Conservation (phyloP, 352 stramenopile genomes). For the Globisporangium middletonii region DNA sequence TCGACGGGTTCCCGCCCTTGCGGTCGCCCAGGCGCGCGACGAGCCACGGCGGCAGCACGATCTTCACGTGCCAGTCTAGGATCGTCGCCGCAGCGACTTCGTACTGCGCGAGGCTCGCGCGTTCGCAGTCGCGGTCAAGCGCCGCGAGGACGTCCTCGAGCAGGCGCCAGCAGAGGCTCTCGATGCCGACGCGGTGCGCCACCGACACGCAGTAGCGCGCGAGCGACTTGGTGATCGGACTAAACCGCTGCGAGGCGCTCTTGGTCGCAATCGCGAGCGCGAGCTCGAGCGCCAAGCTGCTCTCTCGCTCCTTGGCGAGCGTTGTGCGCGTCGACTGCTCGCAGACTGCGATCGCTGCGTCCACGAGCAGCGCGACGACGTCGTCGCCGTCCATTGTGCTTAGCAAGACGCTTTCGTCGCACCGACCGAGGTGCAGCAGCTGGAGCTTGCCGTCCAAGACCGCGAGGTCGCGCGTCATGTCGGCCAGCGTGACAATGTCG, state of each 20-base stretch:
- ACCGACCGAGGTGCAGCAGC: conserved; percentile 37
- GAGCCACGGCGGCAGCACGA: conserved; percentile 56
- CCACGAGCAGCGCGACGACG: conserved; percentile 50
- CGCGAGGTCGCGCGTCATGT: conserved; percentile 49
- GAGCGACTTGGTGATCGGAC: conserved; percentile 56
- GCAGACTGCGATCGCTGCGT: conserved; percentile 17
- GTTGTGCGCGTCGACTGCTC: conserved; percentile 19
- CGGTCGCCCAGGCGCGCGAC: conserved; percentile 29
- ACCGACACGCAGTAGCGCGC: conserved; percentile 58
- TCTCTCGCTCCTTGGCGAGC: conserved; percentile 41
- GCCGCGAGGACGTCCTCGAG: conserved; percentile 42
- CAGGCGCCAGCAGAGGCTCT: conserved; percentile 49
- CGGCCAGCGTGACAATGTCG: conserved; percentile 56
- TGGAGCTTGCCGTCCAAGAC: conserved; percentile 62
- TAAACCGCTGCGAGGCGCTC: conserved; percentile 14
- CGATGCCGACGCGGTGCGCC: conserved; percentile 26
- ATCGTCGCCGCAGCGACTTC: conserved; percentile 53
- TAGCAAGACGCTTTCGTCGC: conserved; percentile 47
- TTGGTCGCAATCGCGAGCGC: conserved; percentile 42
- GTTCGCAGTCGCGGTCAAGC: conserved; percentile 11
- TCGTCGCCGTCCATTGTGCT: conserved; percentile 52
- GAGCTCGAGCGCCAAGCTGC: conserved; percentile 38
- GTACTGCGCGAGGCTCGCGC: conserved; percentile 22
- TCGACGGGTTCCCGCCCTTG: conserved; percentile 38
- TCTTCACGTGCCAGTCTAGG: conserved; percentile 58